These are phyloP conservation scores for Rhizopus delemar DNA, from an alignment of 371 early-diverging fungal genomes.

Conservation along the genomic window DNA sequence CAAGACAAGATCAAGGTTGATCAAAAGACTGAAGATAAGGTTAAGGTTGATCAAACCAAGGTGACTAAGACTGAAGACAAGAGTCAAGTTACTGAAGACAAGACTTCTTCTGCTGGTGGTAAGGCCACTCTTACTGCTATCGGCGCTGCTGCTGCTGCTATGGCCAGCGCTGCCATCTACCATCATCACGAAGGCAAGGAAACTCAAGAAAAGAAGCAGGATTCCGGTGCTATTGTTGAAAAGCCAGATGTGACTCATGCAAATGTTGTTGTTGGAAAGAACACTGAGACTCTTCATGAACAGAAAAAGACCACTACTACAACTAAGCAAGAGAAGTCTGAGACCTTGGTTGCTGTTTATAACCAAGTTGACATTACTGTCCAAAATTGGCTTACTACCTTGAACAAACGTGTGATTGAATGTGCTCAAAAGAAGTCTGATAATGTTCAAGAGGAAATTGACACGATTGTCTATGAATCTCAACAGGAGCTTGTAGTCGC, in stretches of 20 bases:
- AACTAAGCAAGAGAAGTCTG: constrained; percentile 20
- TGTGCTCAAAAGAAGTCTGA: constrained; percentile 26
- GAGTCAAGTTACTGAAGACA: not conserved
- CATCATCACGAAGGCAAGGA: constrained; percentile 24
- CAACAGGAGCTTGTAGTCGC: constrained; percentile 28
- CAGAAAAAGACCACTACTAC: constrained; percentile 7
- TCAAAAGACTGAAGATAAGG: not conserved
- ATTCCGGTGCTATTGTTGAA: constrained; percentile 10
- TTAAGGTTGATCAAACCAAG: constrained; percentile 10
- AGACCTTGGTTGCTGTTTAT: constrained; percentile 21
- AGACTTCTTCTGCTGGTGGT: not conserved
- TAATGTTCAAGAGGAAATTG: constrained; percentile 25
- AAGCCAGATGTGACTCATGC: constrained; percentile 15
- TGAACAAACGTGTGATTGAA: constrained; percentile 26
- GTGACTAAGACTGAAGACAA: constrained; percentile 15
- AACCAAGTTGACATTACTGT: constrained; percentile 19
- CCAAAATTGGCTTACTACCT: constrained; percentile 22
- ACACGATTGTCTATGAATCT: constrained; percentile 25
- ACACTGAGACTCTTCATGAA: constrained; percentile 8
- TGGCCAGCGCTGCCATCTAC: constrained; percentile 20
- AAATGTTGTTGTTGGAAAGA: constrained; percentile 18
- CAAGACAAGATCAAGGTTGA: constrained; percentile 2
- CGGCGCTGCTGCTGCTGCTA: constrained; percentile 28
- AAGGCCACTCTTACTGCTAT: constrained; percentile 13
- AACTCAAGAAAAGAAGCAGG: constrained; percentile 6